Evolutionary conservation across 2,329 filamentous ascomycete species (phyloP).

Genomic region (Orbilia quercus): DNA sequence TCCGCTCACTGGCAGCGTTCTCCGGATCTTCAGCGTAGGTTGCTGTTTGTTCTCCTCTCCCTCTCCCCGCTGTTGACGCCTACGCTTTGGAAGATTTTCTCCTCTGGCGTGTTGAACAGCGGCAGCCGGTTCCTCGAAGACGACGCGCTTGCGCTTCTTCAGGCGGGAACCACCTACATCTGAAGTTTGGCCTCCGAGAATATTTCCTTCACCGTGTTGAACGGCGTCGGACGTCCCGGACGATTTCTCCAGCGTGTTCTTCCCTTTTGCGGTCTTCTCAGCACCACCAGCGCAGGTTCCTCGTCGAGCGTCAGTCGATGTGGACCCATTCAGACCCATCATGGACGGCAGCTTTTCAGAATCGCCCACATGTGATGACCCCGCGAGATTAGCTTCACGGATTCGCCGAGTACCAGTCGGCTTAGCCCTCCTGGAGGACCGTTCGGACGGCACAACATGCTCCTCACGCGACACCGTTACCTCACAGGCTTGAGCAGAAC

Average conservation of each 20-base stretch:
- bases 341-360: neutral
- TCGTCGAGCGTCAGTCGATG: neutral
- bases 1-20: constrained; percentile 4
- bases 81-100: neutral
- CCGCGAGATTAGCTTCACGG: neutral
- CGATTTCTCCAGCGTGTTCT: constrained; percentile 6
- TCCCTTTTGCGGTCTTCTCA: neutral
- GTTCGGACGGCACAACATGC: neutral
- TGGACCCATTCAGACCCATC: neutral
- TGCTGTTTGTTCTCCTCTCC: constrained; percentile 22
- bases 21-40: constrained; percentile 1
- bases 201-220: neutral
- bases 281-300: neutral
- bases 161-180: constrained; percentile 9
- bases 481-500: neutral
- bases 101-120: neutral
- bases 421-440: neutral
- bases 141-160: constrained; percentile 39
- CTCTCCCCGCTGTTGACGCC: constrained; percentile 15
- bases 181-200: constrained; percentile 7
- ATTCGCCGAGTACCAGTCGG: constrained; percentile 2
- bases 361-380: neutral
- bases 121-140: constrained; percentile 21
- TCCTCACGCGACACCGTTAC: neutral
- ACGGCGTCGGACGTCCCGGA: constrained; percentile 11